These are phyloP conservation scores for Raffaelea deltoideospora DNA, from an alignment of 2,329 filamentous ascomycete genomes.

Conservation along the genomic window DNA sequence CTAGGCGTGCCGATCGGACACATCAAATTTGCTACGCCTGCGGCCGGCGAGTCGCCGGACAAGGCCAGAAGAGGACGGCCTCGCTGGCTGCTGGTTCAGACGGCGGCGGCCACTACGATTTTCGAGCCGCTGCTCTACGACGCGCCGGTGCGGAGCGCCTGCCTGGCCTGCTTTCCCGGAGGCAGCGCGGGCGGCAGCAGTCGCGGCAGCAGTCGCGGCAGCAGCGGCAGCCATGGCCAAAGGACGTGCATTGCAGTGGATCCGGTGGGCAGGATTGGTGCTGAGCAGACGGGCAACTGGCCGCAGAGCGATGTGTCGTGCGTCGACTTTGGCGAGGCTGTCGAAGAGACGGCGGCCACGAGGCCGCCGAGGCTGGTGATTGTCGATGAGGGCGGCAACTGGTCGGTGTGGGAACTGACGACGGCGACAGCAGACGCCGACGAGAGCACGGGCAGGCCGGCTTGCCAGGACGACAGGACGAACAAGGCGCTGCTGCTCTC, in stretches of 20 bases:
- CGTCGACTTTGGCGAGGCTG: too few species aligned
- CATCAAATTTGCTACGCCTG: constrained; percentile 32
- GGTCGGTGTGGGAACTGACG: constrained; percentile 51
- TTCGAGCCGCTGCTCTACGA: constrained; percentile 33
- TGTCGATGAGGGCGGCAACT: constrained; percentile 48
- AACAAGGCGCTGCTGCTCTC: too few species aligned
- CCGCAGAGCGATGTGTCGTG: constrained; percentile 45
- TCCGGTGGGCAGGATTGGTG: constrained; percentile 35
- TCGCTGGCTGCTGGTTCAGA: constrained; percentile 38
- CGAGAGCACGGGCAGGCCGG: constrained; percentile 19
- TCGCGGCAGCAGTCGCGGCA: too few species aligned
- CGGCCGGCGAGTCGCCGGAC: too few species aligned
- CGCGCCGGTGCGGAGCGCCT: constrained; percentile 15
- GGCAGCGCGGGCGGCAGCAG: too few species aligned
- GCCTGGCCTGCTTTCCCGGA: constrained; percentile 10
- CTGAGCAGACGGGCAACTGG: constrained; percentile 34
- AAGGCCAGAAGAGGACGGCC: too few species aligned
- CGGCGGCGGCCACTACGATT: constrained; percentile 33
- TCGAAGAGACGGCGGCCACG: constrained; percentile 38
- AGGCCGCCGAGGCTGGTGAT: constrained; percentile 46
- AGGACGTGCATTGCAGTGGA: constrained; percentile 44
- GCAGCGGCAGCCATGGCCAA: too few species aligned
- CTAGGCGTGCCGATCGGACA: constrained; percentile 32
- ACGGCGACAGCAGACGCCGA: constrained; percentile 20
- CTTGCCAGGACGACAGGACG: too few species aligned